Evolutionary conservation across 345 rosid species (phyloP), one percentile per base, ranked within the genome.

Genomic region (Microcos paniculata): DNA sequence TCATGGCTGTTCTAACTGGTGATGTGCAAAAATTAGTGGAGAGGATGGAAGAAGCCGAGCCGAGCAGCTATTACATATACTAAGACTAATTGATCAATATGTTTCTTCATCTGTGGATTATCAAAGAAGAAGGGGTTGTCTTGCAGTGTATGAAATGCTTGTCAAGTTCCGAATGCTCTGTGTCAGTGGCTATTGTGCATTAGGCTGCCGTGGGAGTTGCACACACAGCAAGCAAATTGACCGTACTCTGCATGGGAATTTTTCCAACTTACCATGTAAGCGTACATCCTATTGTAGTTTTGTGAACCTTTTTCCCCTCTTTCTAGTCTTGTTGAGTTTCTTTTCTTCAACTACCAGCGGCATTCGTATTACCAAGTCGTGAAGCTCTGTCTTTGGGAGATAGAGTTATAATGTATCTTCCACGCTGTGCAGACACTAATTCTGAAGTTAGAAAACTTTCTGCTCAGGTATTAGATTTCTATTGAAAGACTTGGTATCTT

Each of bases 11-110:
- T 75, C 80, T 75, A 66, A 67, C 73, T 75, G 7, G 18, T 31
- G 49, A 24, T 78, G 64, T 85, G 67, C 74, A 79, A 80, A 68
- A 80, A 78, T 74, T 83, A 95, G 99, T 83, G 99, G 99, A 84
- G 99, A 91, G 88, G 99, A 95, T 86, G 99, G 99, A 75, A 84
- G 98, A 89, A 95, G 97, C 82, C 85, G 99, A 80, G 96, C 97
- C 2, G 99, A 95, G 89, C 99, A 95, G 82, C 91, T 95, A 53
- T 78, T 93, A 85, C 99, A 95, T 84, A 87, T 95, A 53, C 81
- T 93, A 85, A 91, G 96, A 85, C 97, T 89, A 79, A 82, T 90
- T 82, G 99, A 95, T 87, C 94, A 87, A 70, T 91, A 82, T 65
- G 87, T 93, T 59, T 85, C 96, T 76, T 93, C 99, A 70, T 77